A percentile compares a stretch with the other conserved stretches of the same genome.
Evolutionary conservation across 2,329 filamentous ascomycete genomes (phyloP).

Genomic region (Venturia pyrina): DNA sequence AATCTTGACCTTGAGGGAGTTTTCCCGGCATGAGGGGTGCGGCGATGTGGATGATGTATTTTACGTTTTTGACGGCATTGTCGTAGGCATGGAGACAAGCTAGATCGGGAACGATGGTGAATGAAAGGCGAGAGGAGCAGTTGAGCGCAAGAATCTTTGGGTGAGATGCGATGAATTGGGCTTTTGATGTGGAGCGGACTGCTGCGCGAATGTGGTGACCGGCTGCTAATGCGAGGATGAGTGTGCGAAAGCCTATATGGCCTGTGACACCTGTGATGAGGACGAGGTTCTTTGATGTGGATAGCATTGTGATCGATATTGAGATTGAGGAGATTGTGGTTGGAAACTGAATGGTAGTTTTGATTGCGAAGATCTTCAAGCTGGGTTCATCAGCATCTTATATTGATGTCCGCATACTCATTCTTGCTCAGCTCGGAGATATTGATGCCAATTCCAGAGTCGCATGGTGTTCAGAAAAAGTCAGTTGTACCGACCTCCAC

Average conservation of each 20-base stretch:
- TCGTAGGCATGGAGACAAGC: slow-evolving; percentile 29
- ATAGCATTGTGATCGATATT: not conserved
- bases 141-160: not conserved
- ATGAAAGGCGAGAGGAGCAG: slow-evolving; percentile 10
- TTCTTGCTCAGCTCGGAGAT: too few species aligned
- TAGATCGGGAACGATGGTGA: slow-evolving; percentile 29
- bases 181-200: slow-evolving; percentile 24
- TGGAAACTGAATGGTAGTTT: not conserved
- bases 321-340: not conserved
- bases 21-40: slow-evolving; percentile 14
- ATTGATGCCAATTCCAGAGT: too few species aligned
- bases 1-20: slow-evolving; percentile 13
- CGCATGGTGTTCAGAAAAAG: too few species aligned
- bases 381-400: not conserved
- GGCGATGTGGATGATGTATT: slow-evolving; percentile 28
- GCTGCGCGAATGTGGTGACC: slow-evolving; percentile 30
- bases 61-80: slow-evolving; percentile 29
- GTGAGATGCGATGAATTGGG: slow-evolving; percentile 16
- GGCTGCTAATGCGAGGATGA: slow-evolving; percentile 23
- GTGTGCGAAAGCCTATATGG: slow-evolving; percentile 26
- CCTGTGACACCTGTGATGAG: slow-evolving; percentile 31
- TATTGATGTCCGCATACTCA: too few species aligned
- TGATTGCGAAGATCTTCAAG: not conserved
- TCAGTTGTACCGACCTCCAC: too few species aligned
- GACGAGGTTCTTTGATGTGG: slow-evolving; percentile 11